A percentile compares a stretch with the other conserved stretches of the same genome.
These are phyloP conservation scores for Cyberlindnera mississippiensis DNA, from an alignment of 805 yeast species.

Conservation along the genomic window DNA sequence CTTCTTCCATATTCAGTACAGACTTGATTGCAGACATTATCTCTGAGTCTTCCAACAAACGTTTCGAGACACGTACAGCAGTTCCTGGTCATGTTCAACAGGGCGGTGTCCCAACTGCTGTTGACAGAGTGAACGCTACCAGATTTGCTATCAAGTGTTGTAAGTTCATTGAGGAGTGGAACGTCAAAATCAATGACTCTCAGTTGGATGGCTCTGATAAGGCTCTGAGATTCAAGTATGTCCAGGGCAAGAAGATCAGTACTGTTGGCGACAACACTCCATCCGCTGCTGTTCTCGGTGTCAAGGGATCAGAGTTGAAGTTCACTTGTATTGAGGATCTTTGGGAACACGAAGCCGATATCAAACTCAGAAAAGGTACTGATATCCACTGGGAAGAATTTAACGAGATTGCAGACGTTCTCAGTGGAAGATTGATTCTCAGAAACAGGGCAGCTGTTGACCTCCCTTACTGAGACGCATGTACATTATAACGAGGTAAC, in stretches of 20 bases:
- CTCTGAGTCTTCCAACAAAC: constrained; percentile 55
- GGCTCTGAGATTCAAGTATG: constrained; percentile 48
- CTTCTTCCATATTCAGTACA: constrained; percentile 66
- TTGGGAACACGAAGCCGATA: constrained; percentile 59
- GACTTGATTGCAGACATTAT: constrained; percentile 64
- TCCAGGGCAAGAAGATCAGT: constrained; percentile 44
- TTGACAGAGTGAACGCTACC: constrained; percentile 72
- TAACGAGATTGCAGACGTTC: constrained; percentile 56
- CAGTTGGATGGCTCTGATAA: constrained; percentile 37
- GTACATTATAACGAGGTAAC: too few species aligned
- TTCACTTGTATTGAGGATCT: constrained; percentile 64
- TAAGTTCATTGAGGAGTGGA: constrained; percentile 56
- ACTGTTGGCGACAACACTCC: constrained; percentile 41
- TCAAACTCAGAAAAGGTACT: constrained; percentile 59
- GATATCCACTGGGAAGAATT: constrained; percentile 66
- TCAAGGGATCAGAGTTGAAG: constrained; percentile 68
- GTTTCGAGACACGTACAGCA: constrained; percentile 75
- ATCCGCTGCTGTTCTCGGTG: constrained; percentile 84
- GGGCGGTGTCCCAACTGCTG: constrained; percentile 73
- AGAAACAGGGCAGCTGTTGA: constrained; percentile 33
- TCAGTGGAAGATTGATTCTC: constrained; percentile 64
- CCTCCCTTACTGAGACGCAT: background rate
- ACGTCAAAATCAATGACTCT: constrained; percentile 33
- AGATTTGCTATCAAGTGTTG: constrained; percentile 68
- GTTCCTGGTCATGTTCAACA: constrained; percentile 87